These are phyloP conservation scores for Psilocybe cyanescens DNA, from an alignment of 768 basidiomycete species.

Conservation along the genomic window DNA sequence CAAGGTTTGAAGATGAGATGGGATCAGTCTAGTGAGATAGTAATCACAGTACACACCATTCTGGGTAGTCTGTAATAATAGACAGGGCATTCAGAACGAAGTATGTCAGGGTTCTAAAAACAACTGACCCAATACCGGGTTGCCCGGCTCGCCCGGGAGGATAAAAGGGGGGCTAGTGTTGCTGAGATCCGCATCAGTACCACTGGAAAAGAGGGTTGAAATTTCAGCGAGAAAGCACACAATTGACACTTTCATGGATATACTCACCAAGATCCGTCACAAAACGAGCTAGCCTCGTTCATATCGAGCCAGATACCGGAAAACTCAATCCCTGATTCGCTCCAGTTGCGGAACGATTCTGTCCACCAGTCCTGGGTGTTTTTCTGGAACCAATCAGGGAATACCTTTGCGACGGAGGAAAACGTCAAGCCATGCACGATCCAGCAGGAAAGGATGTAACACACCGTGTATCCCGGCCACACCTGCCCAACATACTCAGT, in stretches of 20 bases:
- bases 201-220: conserved; percentile 37
- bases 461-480: conserved; percentile 76
- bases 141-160: conserved; percentile 61
- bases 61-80: conserved; percentile 55
- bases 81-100: conserved; percentile 6
- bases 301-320: conserved; percentile 39
- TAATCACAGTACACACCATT: conserved; percentile 50
- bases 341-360: conserved; percentile 35
- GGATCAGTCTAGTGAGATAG: conserved; percentile 8
- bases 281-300: conserved; percentile 39
- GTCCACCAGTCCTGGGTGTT: conserved; percentile 36
- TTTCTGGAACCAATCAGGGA: conserved; percentile 36
- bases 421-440: conserved; percentile 1
- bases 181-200: conserved; percentile 57
- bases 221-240: neutral
- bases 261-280: conserved; percentile 38
- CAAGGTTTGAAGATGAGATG: conserved; percentile 2
- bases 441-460: conserved; percentile 11
- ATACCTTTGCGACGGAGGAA: conserved; percentile 23
- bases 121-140: conserved; percentile 41
- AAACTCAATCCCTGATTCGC: conserved; percentile 30
- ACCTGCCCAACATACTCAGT: conserved; percentile 75
- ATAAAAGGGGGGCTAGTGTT: conserved; percentile 58
- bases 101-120: conserved; percentile 1
- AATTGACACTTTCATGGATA: neutral